Evolutionary conservation across 2,329 filamentous ascomycete genomes (phyloP).

Genomic region (Aureobasidium leucospermi): DNA sequence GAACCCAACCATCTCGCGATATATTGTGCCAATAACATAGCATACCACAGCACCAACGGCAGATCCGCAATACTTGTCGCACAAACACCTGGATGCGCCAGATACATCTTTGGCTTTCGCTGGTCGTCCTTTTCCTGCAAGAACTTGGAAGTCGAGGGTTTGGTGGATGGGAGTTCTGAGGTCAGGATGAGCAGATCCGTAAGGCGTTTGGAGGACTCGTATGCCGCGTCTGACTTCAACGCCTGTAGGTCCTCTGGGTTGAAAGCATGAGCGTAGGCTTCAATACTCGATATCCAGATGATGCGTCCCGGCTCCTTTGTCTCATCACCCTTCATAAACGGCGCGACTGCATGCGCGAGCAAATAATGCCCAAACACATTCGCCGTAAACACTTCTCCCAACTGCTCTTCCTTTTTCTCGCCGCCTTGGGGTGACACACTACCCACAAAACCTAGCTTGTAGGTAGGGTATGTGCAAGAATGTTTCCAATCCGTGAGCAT

Average conservation of each 20-base stretch:
- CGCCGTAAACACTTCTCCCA: constrained; percentile 80
- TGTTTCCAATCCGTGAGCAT: constrained; percentile 58
- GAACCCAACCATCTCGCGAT: constrained; percentile 72
- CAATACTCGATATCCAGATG: constrained; percentile 81
- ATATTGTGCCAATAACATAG: constrained; percentile 62
- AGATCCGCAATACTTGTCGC: constrained; percentile 75
- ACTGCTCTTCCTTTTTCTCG: constrained; percentile 20
- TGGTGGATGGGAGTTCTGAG: constrained; percentile 56
- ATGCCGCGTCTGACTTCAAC: constrained; percentile 54
- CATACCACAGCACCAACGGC: constrained; percentile 58
- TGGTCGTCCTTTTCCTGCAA: constrained; percentile 31
- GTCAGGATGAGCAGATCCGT: constrained; percentile 80
- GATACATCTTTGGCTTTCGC: constrained; percentile 59
- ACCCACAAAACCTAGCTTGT: constrained; percentile 59
- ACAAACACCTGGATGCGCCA: constrained; percentile 81
- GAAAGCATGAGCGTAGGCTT: constrained; percentile 55
- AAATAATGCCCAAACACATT: constrained; percentile 96
- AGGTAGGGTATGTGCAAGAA: constrained; percentile 68
- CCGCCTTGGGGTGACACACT: constrained; percentile 42
- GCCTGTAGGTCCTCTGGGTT: constrained; percentile 68
- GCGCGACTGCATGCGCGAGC: constrained; percentile 70
- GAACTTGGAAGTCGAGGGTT: constrained; percentile 51
- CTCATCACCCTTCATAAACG: constrained; percentile 54
- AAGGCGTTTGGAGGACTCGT: constrained; percentile 81
- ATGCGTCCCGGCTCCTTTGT: constrained; percentile 51